These are phyloP conservation scores for Cutaneotrichosporon cavernicola DNA, from an alignment of 1,284 basidiomycete species.

Conservation along the genomic window DNA sequence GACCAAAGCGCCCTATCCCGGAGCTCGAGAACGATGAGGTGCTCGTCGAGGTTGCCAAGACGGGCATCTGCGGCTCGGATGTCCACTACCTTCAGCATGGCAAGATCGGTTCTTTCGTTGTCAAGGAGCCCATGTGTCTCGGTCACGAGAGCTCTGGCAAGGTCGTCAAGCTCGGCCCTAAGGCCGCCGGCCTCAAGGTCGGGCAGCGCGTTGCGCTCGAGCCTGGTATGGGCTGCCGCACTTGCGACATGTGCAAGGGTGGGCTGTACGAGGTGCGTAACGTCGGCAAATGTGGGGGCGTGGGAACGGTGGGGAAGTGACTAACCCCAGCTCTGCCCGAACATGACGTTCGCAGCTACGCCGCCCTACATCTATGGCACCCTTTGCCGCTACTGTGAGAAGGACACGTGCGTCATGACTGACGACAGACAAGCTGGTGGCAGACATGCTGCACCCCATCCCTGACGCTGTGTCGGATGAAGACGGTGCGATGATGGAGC, in stretches of 20 bases:
- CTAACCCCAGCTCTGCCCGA: conserved; percentile 57
- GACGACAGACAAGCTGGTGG: conserved; percentile 39
- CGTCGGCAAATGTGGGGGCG: background rate
- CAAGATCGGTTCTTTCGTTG: conserved; percentile 48
- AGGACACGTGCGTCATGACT: background rate
- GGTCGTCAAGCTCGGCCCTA: conserved; percentile 44
- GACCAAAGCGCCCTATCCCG: conserved; percentile 67
- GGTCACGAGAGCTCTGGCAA: conserved; percentile 48
- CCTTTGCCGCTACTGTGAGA: conserved; percentile 47
- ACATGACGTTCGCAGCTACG: conserved; percentile 50
- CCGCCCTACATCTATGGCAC: conserved; percentile 51
- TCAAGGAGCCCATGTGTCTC: conserved; percentile 52
- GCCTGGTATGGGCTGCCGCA: conserved; percentile 58
- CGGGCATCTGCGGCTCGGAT: conserved; percentile 91
- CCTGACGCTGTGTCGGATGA: conserved; percentile 53
- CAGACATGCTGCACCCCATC: conserved; percentile 48
- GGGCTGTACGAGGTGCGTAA: conserved; percentile 73
- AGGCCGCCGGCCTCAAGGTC: conserved; percentile 31
- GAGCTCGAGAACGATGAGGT: conserved; percentile 74
- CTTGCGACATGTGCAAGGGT: conserved; percentile 55
- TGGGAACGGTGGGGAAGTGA: conserved; percentile 63
- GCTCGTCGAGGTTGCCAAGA: conserved; percentile 85
- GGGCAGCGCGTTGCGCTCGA: conserved; percentile 58
- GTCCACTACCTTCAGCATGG: conserved; percentile 57
- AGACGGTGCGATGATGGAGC: conserved; percentile 72